Evolutionary conservation across 805 yeast genomes (phyloP).

Genomic region (Tetrapisispora pingtungensis): DNA sequence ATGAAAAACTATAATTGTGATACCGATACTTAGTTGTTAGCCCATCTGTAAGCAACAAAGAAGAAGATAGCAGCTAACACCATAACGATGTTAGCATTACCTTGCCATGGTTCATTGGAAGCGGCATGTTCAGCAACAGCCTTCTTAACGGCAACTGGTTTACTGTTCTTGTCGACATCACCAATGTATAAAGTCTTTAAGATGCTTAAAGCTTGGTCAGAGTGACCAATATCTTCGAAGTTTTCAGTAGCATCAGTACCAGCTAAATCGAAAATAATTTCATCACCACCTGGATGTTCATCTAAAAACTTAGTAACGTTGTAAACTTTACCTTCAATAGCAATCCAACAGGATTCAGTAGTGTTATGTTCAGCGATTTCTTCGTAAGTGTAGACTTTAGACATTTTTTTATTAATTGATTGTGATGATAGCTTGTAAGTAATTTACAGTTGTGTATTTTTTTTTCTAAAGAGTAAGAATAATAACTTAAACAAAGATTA

Average conservation of each 20-base stretch:
- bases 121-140: slow-evolving; percentile 7
- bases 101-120: slow-evolving; percentile 53
- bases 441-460: neutral
- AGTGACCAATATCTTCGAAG: slow-evolving; percentile 90
- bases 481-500: no score
- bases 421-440: neutral
- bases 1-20: neutral
- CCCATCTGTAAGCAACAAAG: slow-evolving; percentile 20
- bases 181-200: slow-evolving; percentile 66
- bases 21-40: slow-evolving; percentile 11
- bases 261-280: slow-evolving; percentile 65
- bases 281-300: slow-evolving; percentile 74
- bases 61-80: slow-evolving; percentile 51
- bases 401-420: slow-evolving; percentile 25
- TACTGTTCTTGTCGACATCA: slow-evolving; percentile 56
- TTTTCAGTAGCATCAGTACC: slow-evolving; percentile 79
- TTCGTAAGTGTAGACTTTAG: slow-evolving; percentile 47
- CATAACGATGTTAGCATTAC: slow-evolving; percentile 68
- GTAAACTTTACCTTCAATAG: slow-evolving; percentile 73
- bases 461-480: no score
- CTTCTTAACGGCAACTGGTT: slow-evolving; percentile 21
- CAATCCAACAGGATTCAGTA: slow-evolving; percentile 77
- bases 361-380: slow-evolving; percentile 65
- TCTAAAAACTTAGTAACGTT: slow-evolving; percentile 56
- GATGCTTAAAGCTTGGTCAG: slow-evolving; percentile 86